These are phyloP conservation scores for Epithemia pelagica DNA, from an alignment of 108 stramenopile species.

Conservation along the genomic window DNA sequence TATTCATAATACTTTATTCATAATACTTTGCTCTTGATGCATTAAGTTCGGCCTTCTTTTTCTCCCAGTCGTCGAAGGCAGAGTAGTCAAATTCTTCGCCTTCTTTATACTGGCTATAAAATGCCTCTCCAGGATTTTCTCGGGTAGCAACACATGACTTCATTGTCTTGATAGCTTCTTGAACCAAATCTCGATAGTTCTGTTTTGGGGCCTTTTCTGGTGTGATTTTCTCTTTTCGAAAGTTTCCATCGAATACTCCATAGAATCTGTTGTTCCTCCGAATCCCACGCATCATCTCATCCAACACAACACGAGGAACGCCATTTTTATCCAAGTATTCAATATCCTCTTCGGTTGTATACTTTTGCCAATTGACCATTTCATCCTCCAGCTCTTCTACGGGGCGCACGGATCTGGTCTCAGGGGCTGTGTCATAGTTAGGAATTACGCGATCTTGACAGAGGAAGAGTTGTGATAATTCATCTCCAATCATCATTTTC, in stretches of 20 bases:
- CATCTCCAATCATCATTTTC: constrained; percentile 7
- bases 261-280: constrained; percentile 69
- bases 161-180: constrained; percentile 28
- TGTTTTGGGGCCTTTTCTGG: constrained; percentile 44
- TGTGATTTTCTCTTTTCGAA: constrained; percentile 50
- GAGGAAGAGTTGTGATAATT: constrained; percentile 17
- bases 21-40: constrained; percentile 20
- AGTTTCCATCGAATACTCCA: constrained; percentile 60
- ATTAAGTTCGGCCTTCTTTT: constrained; percentile 34
- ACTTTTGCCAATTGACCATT: constrained; percentile 72
- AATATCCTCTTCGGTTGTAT: constrained; percentile 71
- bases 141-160: constrained; percentile 36
- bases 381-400: constrained; percentile 61
- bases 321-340: constrained; percentile 44
- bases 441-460: constrained; percentile 36
- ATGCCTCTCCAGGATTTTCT: constrained; percentile 59
- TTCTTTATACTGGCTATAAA: constrained; percentile 53
- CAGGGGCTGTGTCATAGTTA: constrained; percentile 13
- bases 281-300: constrained; percentile 56
- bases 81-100: constrained; percentile 57
- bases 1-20: too few species aligned
- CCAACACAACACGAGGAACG: constrained; percentile 51
- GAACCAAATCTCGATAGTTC: constrained; percentile 38
- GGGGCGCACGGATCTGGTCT: constrained; percentile 44
- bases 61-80: constrained; percentile 53